Conservation (phyloP, 2,329 filamentous ascomycete genomes). For the Alternaria ventricosa region DNA sequence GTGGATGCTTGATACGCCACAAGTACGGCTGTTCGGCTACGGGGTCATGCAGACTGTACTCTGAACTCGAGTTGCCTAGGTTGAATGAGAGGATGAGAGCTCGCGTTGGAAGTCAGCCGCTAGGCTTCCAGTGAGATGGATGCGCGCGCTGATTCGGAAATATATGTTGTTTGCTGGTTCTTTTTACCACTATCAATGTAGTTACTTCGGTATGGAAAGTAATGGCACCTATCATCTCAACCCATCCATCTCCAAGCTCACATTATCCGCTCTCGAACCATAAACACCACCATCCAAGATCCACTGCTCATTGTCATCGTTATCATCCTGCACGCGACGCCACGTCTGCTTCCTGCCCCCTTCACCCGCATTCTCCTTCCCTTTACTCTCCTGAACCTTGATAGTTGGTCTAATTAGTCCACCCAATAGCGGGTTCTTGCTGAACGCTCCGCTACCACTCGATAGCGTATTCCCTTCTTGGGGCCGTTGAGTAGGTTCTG, state of each 20-base stretch:
- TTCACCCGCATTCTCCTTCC: constrained; percentile 48
- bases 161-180: background rate
- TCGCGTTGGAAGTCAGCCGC: background rate
- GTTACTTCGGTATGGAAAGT: no score
- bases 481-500: constrained; percentile 27
- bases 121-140: background rate
- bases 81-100: background rate
- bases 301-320: constrained; percentile 61
- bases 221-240: constrained; percentile 3
- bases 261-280: constrained; percentile 37
- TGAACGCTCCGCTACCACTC: constrained; percentile 64
- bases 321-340: constrained; percentile 61
- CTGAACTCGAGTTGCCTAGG: background rate
- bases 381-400: constrained; percentile 61
- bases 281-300: constrained; percentile 60
- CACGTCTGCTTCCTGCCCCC: constrained; percentile 51
- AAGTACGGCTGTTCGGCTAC: background rate
- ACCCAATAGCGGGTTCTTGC: constrained; percentile 71
- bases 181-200: background rate
- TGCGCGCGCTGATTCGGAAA: background rate
- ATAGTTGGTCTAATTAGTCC: constrained; percentile 69
- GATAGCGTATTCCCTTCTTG: constrained; percentile 36
- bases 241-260: constrained; percentile 23
- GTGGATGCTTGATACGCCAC: background rate
- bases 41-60: background rate